These are phyloP conservation scores for Collybia sp. DNA, from an alignment of 768 basidiomycete genomes.

Conservation along the genomic window DNA sequence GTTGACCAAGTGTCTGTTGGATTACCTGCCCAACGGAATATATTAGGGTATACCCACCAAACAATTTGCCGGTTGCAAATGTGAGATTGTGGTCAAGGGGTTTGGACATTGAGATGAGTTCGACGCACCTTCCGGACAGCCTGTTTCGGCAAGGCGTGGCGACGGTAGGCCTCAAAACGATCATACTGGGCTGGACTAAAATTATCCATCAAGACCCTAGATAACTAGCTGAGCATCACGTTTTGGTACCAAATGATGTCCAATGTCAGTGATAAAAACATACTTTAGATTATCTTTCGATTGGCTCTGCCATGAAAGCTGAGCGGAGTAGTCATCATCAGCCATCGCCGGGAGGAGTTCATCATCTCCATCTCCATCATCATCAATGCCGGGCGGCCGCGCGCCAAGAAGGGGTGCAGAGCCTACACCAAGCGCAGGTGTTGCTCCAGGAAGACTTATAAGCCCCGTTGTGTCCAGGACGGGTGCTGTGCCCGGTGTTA, in stretches of 20 bases:
- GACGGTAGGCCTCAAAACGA: conserved; percentile 82
- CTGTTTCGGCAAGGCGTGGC: conserved; percentile 80
- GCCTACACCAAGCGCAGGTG: conserved; percentile 9
- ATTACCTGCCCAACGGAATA: conserved; percentile 53
- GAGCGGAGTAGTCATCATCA: conserved; percentile 84
- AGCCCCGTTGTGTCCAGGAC: conserved; percentile 15
- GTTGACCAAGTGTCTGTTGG: conserved; percentile 74
- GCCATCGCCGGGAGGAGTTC: conserved; percentile 82
- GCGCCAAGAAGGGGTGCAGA: conserved; percentile 10
- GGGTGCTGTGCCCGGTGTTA: background rate
- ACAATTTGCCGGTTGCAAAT: too few species aligned
- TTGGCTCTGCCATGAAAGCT: conserved; percentile 79
- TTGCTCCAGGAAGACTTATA: conserved; percentile 11
- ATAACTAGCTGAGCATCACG: conserved; percentile 2
- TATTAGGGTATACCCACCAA: too few species aligned
- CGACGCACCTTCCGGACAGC: conserved; percentile 68
- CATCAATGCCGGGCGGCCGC: conserved; percentile 24
- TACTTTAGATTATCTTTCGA: conserved; percentile 86
- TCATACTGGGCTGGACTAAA: conserved; percentile 83
- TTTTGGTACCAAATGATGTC: background rate
- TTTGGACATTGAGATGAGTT: background rate
- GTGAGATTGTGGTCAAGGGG: background rate
- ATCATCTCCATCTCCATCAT: conserved; percentile 73
- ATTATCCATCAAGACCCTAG: conserved; percentile 87
- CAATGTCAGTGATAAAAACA: conserved; percentile 3